Evolutionary conservation across 805 yeast genomes (phyloP).

Genomic region (Kodamaea nitidulidarum): DNA sequence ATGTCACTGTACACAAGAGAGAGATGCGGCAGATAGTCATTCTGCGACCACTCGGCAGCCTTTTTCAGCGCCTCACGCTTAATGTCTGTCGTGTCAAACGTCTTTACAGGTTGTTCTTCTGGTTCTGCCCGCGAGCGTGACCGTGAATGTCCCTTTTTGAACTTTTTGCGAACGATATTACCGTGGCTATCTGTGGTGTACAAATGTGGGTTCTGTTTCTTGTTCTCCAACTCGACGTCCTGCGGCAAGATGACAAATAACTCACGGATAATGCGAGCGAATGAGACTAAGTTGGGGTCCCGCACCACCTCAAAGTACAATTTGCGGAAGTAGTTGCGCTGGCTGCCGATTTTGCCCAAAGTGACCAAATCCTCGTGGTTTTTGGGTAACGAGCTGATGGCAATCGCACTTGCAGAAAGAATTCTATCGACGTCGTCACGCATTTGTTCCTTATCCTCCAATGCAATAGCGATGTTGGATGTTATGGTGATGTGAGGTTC

Average conservation of each 20-base stretch:
- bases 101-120: constrained; percentile 12
- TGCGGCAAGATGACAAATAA: constrained; percentile 48
- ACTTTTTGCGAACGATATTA: constrained; percentile 24
- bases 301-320: constrained; percentile 46
- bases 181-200: constrained; percentile 33
- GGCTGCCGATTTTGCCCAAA: constrained; percentile 43
- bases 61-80: constrained; percentile 45
- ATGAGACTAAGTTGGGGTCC: constrained; percentile 45
- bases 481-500: constrained; percentile 79
- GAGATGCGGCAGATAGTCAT: constrained; percentile 67
- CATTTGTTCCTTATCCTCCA: constrained; percentile 30
- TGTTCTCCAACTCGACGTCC: constrained; percentile 34
- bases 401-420: constrained; percentile 55
- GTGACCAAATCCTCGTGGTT: constrained; percentile 38
- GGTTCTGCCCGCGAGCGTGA: constrained; percentile 4
- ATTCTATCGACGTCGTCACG: constrained; percentile 57
- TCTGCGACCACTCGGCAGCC: constrained; percentile 49
- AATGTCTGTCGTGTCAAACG: constrained; percentile 25
- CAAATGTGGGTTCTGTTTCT: constrained; percentile 35
- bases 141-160: constrained; percentile 15
- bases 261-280: constrained; percentile 56
- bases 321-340: constrained; percentile 50
- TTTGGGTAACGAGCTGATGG: constrained; percentile 41
- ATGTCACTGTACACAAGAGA: constrained; percentile 64
- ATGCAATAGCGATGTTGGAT: constrained; percentile 48